Evolutionary conservation across 2,329 filamentous ascomycete species (phyloP).

Genomic region (Corniculantispora saksenae): DNA sequence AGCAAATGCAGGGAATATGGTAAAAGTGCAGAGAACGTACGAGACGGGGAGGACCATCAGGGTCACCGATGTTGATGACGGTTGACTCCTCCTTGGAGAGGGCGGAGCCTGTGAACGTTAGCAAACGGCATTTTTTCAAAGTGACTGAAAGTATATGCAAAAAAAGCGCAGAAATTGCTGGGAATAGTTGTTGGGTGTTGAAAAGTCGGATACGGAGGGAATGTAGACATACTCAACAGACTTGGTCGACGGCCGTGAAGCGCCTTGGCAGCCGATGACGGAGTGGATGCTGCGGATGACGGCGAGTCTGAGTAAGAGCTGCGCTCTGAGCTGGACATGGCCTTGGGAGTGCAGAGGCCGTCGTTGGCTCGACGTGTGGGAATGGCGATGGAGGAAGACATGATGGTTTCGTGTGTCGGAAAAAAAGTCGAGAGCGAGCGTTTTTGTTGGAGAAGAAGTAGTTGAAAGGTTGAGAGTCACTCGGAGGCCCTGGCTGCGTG

Average conservation of each 20-base stretch:
- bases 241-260: conserved; percentile 60
- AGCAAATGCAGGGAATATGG: background rate
- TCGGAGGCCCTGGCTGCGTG: background rate
- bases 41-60: conserved; percentile 70
- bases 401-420: conserved; percentile 33
- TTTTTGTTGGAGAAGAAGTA: conserved; percentile 4
- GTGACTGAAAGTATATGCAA: background rate
- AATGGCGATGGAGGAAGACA: conserved; percentile 73
- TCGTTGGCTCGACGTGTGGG: conserved; percentile 47
- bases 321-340: conserved; percentile 46
- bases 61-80: conserved; percentile 77
- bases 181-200: background rate
- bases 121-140: background rate
- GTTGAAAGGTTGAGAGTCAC: conserved; percentile 16
- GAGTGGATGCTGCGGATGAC: conserved; percentile 60
- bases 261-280: conserved; percentile 51
- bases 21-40: conserved; percentile 46
- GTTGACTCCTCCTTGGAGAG: conserved; percentile 74
- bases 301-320: conserved; percentile 43
- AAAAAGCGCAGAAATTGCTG: background rate
- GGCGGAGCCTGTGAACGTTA: conserved; percentile 58
- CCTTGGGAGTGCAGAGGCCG: conserved; percentile 44
- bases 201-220: background rate
- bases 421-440: background rate
- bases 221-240: conserved; percentile 54